These are phyloP conservation scores for Leptodontidium sp. DNA, from an alignment of 2,329 filamentous ascomycete species.

Conservation along the genomic window DNA sequence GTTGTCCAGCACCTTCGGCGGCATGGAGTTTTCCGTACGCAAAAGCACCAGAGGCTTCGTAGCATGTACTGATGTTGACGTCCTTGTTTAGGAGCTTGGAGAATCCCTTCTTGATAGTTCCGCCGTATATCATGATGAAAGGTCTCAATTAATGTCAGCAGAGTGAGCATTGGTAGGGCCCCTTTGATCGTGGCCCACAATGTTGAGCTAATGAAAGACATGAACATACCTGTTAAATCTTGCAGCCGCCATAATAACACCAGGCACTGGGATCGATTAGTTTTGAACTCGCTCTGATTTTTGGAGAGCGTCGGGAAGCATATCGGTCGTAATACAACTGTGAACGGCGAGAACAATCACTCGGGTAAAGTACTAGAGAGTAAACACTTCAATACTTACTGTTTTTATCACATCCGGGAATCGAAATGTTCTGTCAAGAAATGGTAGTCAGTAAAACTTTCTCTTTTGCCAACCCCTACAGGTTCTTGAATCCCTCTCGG, in stretches of 20 bases:
- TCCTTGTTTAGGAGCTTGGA: conserved; percentile 76
- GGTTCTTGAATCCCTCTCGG: neutral
- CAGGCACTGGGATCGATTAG: conserved; percentile 66
- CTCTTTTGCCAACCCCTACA: neutral
- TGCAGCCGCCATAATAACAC: conserved; percentile 83
- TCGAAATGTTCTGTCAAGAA: conserved; percentile 79
- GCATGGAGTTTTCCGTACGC: conserved; percentile 80
- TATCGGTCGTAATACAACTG: neutral
- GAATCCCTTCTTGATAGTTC: conserved; percentile 88
- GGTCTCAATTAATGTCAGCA: conserved; percentile 54
- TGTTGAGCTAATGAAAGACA: neutral
- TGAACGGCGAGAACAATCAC: neutral
- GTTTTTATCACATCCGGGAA: conserved; percentile 96
- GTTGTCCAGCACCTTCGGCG: conserved; percentile 66
- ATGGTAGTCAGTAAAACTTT: conserved; percentile 45
- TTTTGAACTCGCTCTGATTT: neutral
- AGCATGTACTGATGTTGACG: conserved; percentile 89
- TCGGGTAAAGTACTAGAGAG: too few species aligned
- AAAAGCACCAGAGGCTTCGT: conserved; percentile 86
- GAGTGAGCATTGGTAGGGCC: neutral
- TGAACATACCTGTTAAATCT: conserved; percentile 74
- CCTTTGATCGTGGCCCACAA: neutral
- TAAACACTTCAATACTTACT: conserved; percentile 48
- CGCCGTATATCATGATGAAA: conserved; percentile 95
- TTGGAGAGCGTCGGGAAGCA: neutral